These are phyloP conservation scores for Curvularia eragrostidis DNA, from an alignment of 2,329 filamentous ascomycete genomes.

Conservation along the genomic window DNA sequence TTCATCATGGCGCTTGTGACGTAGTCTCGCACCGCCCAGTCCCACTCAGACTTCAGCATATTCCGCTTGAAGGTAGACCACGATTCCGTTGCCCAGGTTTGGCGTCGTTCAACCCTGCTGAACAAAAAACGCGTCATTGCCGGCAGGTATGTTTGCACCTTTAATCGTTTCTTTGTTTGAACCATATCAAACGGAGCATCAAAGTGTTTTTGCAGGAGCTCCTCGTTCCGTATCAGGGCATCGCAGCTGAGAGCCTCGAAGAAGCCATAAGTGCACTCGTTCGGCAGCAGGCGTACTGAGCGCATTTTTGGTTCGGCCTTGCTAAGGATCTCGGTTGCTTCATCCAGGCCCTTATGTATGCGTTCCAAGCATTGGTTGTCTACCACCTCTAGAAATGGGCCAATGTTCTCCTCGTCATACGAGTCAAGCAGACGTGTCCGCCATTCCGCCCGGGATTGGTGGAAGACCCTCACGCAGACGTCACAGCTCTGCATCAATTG, in stretches of 20 bases:
- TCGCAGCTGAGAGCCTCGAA: slow-evolving; percentile 90
- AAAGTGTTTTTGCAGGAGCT: slow-evolving; percentile 66
- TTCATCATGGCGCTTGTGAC: slow-evolving; percentile 70
- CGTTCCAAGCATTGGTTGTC: slow-evolving; percentile 56
- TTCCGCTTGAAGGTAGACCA: slow-evolving; percentile 71
- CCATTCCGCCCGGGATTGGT: slow-evolving; percentile 53
- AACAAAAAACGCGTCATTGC: slow-evolving; percentile 88
- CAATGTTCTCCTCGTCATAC: slow-evolving; percentile 55
- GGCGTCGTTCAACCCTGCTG: slow-evolving; percentile 68
- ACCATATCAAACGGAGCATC: slow-evolving; percentile 83
- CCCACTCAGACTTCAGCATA: slow-evolving; percentile 77
- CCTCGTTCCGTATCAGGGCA: slow-evolving; percentile 69
- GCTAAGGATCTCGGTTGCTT: slow-evolving; percentile 50
- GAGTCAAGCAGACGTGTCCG: slow-evolving; percentile 50
- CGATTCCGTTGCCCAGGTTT: slow-evolving; percentile 70
- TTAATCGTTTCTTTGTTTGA: slow-evolving; percentile 79
- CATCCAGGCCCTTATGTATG: slow-evolving; percentile 53
- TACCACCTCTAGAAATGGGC: slow-evolving; percentile 52
- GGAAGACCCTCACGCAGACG: slow-evolving; percentile 58
- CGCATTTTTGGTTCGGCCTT: slow-evolving; percentile 59
- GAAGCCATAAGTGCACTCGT: slow-evolving; percentile 75
- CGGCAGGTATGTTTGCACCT: slow-evolving; percentile 76
- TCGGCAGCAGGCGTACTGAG: slow-evolving; percentile 58
- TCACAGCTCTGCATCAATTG: slow-evolving; percentile 56
- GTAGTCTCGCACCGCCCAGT: slow-evolving; percentile 82